phyloP scores from a whole-genome alignment of 805 yeast species.

The Nakazawaea siamensis region DNA sequence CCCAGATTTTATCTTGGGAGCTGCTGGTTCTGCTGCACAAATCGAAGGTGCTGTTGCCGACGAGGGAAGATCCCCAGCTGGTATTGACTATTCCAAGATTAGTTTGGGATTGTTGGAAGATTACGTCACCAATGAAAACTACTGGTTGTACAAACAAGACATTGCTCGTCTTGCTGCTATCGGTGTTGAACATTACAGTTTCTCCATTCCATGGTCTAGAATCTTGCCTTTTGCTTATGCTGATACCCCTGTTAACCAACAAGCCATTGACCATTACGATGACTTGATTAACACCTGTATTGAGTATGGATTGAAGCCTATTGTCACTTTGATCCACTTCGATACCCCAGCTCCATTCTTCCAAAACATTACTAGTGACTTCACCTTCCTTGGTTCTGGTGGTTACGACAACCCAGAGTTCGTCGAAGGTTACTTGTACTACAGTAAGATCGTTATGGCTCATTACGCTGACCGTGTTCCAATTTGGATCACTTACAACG shows the following conservation, averaged over 20 bases:
- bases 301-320: conserved; percentile 16
- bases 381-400: conserved; percentile 19
- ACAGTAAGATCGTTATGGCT: conserved; percentile 23
- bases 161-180: conserved; percentile 23
- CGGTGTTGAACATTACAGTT: conserved; percentile 24
- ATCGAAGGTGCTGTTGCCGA: conserved; percentile 28
- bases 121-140: conserved; percentile 20
- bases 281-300: conserved; percentile 8
- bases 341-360: conserved; percentile 21
- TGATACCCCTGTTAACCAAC: conserved; percentile 8
- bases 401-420: conserved; percentile 14
- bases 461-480: conserved; percentile 24
- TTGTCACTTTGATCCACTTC: conserved; percentile 26
- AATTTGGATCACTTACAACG: conserved; percentile 25
- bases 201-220: conserved; percentile 28
- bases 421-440: conserved; percentile 24
- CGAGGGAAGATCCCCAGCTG: conserved; percentile 24
- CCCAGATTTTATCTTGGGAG: conserved; percentile 18
- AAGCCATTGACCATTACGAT: conserved; percentile 10
- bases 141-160: conserved; percentile 26
- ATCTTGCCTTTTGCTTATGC: conserved; percentile 22
- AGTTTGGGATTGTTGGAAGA: conserved; percentile 13
- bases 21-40: conserved; percentile 27
- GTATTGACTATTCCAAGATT: conserved; percentile 19
- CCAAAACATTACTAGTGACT: neutral